These are phyloP conservation scores for Basidioascus undulatus DNA, from an alignment of 768 basidiomycete species.

Conservation along the genomic window DNA sequence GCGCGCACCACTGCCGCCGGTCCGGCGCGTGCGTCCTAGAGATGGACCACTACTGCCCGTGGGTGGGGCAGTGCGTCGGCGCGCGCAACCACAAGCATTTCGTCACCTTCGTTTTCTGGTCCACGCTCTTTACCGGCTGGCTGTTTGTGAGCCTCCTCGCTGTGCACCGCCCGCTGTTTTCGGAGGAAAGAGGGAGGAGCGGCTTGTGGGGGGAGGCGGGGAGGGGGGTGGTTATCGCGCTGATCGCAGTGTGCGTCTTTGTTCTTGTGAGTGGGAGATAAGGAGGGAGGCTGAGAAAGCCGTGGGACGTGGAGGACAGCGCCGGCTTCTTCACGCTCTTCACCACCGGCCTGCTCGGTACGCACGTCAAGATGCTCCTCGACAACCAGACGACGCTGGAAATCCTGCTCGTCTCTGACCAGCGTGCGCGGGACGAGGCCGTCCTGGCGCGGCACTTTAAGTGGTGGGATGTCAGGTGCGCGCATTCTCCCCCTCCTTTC, in stretches of 20 bases:
- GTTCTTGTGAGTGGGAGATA: neutral
- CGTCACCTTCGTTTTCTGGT: slow-evolving; percentile 50
- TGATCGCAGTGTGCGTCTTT: slow-evolving; percentile 45
- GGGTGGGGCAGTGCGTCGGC: slow-evolving; percentile 88
- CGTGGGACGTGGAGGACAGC: slow-evolving; percentile 26
- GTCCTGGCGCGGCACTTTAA: slow-evolving; percentile 28
- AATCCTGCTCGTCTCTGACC: slow-evolving; percentile 30
- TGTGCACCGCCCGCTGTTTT: slow-evolving; percentile 30
- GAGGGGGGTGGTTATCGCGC: slow-evolving; percentile 47
- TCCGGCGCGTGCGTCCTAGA: slow-evolving; percentile 74
- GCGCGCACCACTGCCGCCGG: slow-evolving; percentile 53
- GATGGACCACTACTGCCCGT: slow-evolving; percentile 78
- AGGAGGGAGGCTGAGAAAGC: no score
- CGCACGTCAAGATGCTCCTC: slow-evolving; percentile 38
- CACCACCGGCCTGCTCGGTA: slow-evolving; percentile 28
- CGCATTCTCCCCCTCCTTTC: slow-evolving; percentile 1
- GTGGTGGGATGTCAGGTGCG: slow-evolving; percentile 34
- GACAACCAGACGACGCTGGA: slow-evolving; percentile 59
- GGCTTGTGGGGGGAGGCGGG: slow-evolving; percentile 18
- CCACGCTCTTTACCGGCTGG: slow-evolving; percentile 4
- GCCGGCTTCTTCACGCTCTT: slow-evolving; percentile 50
- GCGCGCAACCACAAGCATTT: slow-evolving; percentile 89
- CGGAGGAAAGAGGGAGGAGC: no score
- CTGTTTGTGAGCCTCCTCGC: neutral
- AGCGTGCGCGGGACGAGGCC: slow-evolving; percentile 38